phyloP scores from a whole-genome alignment of 1,284 basidiomycete genomes.

The Crepidotus sp. region DNA sequence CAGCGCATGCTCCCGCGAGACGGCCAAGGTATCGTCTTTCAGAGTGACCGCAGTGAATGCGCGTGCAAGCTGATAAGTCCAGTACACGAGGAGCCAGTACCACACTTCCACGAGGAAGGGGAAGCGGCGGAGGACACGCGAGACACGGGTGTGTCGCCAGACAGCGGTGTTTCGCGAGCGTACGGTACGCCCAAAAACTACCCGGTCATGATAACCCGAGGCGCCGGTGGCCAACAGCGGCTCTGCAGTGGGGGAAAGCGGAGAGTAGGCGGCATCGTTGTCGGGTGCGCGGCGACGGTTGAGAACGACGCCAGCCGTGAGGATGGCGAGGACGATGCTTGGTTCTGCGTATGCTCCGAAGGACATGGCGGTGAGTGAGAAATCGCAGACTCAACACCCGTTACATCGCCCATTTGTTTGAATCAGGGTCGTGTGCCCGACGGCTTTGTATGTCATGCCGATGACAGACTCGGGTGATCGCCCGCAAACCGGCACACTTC shows the following conservation, averaged over 20 bases:
- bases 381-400: background rate
- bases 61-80: conserved; percentile 17
- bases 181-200: conserved; percentile 12
- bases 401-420: background rate
- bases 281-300: conserved; percentile 12
- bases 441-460: background rate
- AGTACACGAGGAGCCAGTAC: conserved; percentile 18
- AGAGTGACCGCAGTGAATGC: conserved; percentile 18
- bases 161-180: conserved; percentile 16
- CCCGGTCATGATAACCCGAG: conserved; percentile 7
- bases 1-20: conserved; percentile 16
- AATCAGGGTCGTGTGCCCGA: background rate
- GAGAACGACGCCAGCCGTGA: conserved; percentile 17
- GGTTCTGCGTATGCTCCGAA: conserved; percentile 18
- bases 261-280: conserved; percentile 8
- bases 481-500: too few species aligned
- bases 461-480: too few species aligned
- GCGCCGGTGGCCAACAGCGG: conserved; percentile 14
- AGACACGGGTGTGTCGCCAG: conserved; percentile 13
- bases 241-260: conserved; percentile 14
- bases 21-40: conserved; percentile 17
- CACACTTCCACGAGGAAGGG: conserved; percentile 18
- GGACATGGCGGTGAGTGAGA: conserved; percentile 10
- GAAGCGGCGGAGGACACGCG: conserved; percentile 15
- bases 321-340: conserved; percentile 12